These are phyloP conservation scores for Heritiera littoralis DNA, from an alignment of 345 rosid genomes.

Conservation along the genomic window DNA sequence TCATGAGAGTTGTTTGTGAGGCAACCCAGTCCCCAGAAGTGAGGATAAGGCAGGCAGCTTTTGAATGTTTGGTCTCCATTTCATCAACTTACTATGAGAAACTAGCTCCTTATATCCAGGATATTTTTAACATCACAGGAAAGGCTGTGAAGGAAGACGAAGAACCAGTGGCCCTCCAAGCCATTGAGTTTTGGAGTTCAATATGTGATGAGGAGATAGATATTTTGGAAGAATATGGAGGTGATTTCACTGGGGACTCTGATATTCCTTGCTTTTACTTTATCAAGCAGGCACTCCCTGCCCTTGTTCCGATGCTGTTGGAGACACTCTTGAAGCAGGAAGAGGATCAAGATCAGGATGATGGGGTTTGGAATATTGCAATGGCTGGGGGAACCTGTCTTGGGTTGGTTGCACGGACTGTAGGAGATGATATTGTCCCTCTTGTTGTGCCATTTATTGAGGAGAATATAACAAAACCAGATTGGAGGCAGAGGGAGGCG, in stretches of 20 bases:
- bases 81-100: conserved; percentile 54
- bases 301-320: conserved; percentile 58
- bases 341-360: conserved; percentile 71
- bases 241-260: conserved; percentile 39
- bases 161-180: conserved; percentile 66
- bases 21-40: conserved; percentile 59
- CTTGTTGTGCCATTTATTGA: conserved; percentile 71
- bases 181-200: conserved; percentile 74
- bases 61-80: conserved; percentile 68
- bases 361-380: conserved; percentile 72
- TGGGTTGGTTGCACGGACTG: conserved; percentile 66
- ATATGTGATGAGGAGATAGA: conserved; percentile 73
- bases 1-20: conserved; percentile 70
- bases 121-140: conserved; percentile 56
- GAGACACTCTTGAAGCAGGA: conserved; percentile 71
- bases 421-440: conserved; percentile 63
- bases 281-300: conserved; percentile 61
- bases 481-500: conserved; percentile 57
- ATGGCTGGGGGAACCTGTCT: conserved; percentile 37
- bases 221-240: conserved; percentile 47
- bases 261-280: conserved; percentile 45
- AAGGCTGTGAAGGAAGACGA: conserved; percentile 65
- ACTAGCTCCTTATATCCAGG: conserved; percentile 51
- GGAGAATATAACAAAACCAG: conserved; percentile 66
- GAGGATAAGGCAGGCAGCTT: conserved; percentile 66